Evolutionary conservation across 108 stramenopile species (phyloP).

Genomic region (Aurantiochytrium sp.): DNA sequence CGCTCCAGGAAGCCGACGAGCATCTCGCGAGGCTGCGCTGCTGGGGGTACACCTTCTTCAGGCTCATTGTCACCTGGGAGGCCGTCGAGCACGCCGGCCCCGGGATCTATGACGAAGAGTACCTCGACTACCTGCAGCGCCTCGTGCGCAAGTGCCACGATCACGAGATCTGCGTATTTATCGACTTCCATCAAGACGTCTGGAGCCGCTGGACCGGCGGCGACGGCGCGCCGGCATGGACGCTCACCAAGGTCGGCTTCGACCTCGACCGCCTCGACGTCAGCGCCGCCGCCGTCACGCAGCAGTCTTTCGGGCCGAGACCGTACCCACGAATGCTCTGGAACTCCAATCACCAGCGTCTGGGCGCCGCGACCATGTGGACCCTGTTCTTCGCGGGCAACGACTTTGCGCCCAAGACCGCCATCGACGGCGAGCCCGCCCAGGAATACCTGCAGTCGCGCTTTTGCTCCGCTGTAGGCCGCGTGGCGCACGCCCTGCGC

Average conservation of each 20-base stretch:
- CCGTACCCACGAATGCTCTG: not conserved
- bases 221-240: conserved; percentile 54
- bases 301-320: not conserved
- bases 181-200: conserved; percentile 55
- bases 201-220: conserved; percentile 57
- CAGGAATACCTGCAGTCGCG: conserved; percentile 9
- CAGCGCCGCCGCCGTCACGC: conserved; percentile 39
- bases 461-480: not conserved
- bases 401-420: conserved; percentile 30
- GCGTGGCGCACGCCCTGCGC: not conserved
- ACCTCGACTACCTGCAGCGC: conserved; percentile 37
- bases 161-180: conserved; percentile 38
- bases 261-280: conserved; percentile 36
- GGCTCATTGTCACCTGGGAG: conserved; percentile 51
- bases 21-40: conserved; percentile 43
- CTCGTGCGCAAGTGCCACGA: conserved; percentile 34
- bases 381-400: conserved; percentile 33
- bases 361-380: conserved; percentile 24
- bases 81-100: conserved; percentile 54
- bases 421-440: conserved; percentile 3
- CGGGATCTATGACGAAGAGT: conserved; percentile 42
- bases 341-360: conserved; percentile 4
- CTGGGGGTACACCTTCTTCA: conserved; percentile 39
- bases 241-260: conserved; percentile 46
- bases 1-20: conserved; percentile 38